Evolutionary conservation across 2,329 filamentous ascomycete genomes (phyloP).

Genomic region (Fusarium subglutinans): DNA sequence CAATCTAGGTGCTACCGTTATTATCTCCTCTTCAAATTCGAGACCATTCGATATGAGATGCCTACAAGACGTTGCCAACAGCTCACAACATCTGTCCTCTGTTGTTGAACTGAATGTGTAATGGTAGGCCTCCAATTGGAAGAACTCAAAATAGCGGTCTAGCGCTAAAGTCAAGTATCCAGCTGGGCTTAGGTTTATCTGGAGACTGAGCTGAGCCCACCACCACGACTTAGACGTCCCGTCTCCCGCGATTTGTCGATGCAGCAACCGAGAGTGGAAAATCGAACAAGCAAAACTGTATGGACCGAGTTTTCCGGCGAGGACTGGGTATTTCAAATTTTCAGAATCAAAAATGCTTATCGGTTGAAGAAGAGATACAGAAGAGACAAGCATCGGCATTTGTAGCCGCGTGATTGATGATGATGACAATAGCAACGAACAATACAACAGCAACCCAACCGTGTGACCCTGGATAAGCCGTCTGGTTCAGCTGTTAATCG

Average conservation of each 20-base stretch:
- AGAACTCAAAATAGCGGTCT: slow-evolving; percentile 44
- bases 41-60: background rate
- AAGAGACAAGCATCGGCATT: background rate
- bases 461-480: slow-evolving; percentile 4
- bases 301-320: slow-evolving; percentile 10
- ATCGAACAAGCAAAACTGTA: slow-evolving; percentile 8
- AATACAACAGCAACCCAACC: slow-evolving; percentile 11
- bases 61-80: background rate
- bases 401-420: slow-evolving; percentile 32
- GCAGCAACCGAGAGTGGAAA: slow-evolving; percentile 25
- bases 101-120: slow-evolving; percentile 36
- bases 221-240: slow-evolving; percentile 24
- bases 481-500: slow-evolving; percentile 13
- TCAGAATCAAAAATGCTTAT: background rate
- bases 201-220: slow-evolving; percentile 25
- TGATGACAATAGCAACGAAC: slow-evolving; percentile 23
- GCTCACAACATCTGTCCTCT: slow-evolving; percentile 2
- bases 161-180: slow-evolving; percentile 5
- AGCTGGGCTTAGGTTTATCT: slow-evolving; percentile 16
- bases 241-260: slow-evolving; percentile 33
- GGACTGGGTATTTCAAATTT: background rate
- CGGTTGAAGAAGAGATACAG: background rate
- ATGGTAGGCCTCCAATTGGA: slow-evolving; percentile 48
- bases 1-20: slow-evolving; percentile 13
- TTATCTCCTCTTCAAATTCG: background rate